These are phyloP conservation scores for Durio zibethinus DNA, from an alignment of 345 rosid species.

Conservation along the genomic window DNA sequence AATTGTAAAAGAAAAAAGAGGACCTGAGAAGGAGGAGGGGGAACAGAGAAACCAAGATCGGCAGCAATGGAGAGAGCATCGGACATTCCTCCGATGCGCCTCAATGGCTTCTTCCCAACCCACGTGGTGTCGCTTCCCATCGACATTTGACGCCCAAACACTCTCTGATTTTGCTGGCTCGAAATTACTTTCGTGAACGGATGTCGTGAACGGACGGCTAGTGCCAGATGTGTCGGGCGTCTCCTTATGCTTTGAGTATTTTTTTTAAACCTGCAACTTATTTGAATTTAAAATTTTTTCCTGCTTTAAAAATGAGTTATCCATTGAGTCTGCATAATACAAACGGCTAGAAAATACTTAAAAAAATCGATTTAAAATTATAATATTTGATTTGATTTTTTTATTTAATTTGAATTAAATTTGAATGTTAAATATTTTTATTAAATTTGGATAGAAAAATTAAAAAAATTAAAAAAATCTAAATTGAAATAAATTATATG, in stretches of 20 bases:
- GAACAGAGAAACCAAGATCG: slow-evolving; percentile 87
- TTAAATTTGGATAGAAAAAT: too few species aligned
- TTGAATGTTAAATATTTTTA: too few species aligned
- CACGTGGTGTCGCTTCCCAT: slow-evolving; percentile 82
- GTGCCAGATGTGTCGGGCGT: background rate
- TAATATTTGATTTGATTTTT: too few species aligned
- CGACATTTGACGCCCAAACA: slow-evolving; percentile 41
- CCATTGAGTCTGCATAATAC: too few species aligned
- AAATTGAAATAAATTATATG: too few species aligned
- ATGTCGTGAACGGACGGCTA: background rate
- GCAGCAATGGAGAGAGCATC: slow-evolving; percentile 97
- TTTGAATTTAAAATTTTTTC: background rate
- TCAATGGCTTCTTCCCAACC: slow-evolving; percentile 89
- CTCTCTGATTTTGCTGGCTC: background rate
- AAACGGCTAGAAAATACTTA: too few species aligned
- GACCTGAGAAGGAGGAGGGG: slow-evolving; percentile 81
- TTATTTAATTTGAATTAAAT: too few species aligned
- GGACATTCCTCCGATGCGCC: slow-evolving; percentile 95
- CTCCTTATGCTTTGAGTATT: background rate
- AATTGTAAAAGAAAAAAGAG: background rate
- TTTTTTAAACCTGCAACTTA: background rate
- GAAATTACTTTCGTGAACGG: background rate
- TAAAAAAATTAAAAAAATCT: too few species aligned
- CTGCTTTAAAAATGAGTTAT: too few species aligned
- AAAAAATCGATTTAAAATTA: too few species aligned